Conservation (phyloP, 106 monocot genomes). For the Dioscorea zingiberensis region DNA sequence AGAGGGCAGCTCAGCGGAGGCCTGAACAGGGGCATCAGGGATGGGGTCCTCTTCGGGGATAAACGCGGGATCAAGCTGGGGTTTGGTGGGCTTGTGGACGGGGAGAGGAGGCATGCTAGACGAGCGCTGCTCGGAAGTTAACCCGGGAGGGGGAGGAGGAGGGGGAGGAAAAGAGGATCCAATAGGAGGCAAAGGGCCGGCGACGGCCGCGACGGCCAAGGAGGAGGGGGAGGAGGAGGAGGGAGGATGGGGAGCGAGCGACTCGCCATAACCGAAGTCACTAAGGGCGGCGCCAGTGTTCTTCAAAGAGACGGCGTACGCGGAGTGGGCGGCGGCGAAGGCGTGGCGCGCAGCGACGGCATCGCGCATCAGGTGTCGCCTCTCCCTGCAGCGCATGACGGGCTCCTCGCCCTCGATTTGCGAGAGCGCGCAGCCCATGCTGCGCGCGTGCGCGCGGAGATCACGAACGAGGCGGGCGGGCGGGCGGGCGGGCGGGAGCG, state of each 20-base stretch:
- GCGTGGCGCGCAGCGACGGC: conserved; percentile 77
- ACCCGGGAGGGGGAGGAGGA: conserved; percentile 43
- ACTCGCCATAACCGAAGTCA: conserved; percentile 65
- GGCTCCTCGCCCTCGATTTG: conserved; percentile 82
- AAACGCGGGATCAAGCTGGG: conserved; percentile 8
- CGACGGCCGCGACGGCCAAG: not conserved
- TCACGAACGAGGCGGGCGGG: no score
- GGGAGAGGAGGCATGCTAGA: conserved; percentile 73
- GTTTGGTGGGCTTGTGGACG: conserved; percentile 13
- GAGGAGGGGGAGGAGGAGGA: conserved; percentile 11
- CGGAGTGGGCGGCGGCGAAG: conserved; percentile 88
- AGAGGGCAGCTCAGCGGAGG: conserved; percentile 13
- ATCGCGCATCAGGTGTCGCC: conserved; percentile 45
- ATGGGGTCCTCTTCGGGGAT: conserved; percentile 49
- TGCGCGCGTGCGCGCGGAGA: not conserved
- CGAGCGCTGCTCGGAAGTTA: conserved; percentile 51
- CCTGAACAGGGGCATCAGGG: conserved; percentile 2
- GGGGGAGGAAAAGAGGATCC: conserved; percentile 48
- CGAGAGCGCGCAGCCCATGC: conserved; percentile 88
- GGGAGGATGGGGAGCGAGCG: not conserved
- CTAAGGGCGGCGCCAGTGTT: conserved; percentile 77
- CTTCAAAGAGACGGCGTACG: conserved; percentile 51
- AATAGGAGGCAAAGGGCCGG: conserved; percentile 19
- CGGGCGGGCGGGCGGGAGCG: no score
- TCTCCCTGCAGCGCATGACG: conserved; percentile 71